Percentiles rank a stretch among this genome's conserved stretches.
Conservation (phyloP, 2,329 filamentous ascomycete genomes). For the Colletotrichum navitas region DNA sequence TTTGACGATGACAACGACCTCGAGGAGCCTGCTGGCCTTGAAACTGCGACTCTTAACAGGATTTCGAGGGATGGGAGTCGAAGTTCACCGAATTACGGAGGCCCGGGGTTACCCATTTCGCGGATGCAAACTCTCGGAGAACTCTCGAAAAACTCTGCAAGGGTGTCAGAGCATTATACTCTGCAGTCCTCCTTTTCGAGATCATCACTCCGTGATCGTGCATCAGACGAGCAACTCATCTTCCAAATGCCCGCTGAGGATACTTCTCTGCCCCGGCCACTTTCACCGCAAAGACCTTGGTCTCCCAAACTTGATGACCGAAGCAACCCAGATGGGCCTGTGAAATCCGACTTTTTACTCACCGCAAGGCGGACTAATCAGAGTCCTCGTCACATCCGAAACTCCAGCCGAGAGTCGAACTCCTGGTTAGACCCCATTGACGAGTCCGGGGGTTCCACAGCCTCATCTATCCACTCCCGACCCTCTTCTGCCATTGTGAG, state of each 20-base stretch:
- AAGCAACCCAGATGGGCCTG: constrained; percentile 44
- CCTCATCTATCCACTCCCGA: constrained; percentile 84
- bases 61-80: constrained; percentile 48
- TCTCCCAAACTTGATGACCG: constrained; percentile 50
- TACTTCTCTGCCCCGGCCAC: constrained; percentile 76
- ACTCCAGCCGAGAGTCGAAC: constrained; percentile 81
- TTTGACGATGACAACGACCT: constrained; percentile 53
- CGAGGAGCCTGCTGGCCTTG: constrained; percentile 60
- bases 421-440: constrained; percentile 97
- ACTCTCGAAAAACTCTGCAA: constrained; percentile 32
- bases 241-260: constrained; percentile 66
- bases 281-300: constrained; percentile 73
- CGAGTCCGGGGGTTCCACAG: constrained; percentile 85
- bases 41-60: constrained; percentile 66
- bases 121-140: constrained; percentile 32
- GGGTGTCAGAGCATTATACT: constrained; percentile 47
- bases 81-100: constrained; percentile 5
- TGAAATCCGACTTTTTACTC: constrained; percentile 54
- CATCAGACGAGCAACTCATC: constrained; percentile 48
- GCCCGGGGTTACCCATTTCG: constrained; percentile 40
- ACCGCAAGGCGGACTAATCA: constrained; percentile 45
- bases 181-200: constrained; percentile 68
- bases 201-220: constrained; percentile 58
- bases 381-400: constrained; percentile 61
- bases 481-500: constrained; percentile 77